Evolutionary conservation across 805 yeast genomes (phyloP).

Genomic region (Myxozyma mucilagina): DNA sequence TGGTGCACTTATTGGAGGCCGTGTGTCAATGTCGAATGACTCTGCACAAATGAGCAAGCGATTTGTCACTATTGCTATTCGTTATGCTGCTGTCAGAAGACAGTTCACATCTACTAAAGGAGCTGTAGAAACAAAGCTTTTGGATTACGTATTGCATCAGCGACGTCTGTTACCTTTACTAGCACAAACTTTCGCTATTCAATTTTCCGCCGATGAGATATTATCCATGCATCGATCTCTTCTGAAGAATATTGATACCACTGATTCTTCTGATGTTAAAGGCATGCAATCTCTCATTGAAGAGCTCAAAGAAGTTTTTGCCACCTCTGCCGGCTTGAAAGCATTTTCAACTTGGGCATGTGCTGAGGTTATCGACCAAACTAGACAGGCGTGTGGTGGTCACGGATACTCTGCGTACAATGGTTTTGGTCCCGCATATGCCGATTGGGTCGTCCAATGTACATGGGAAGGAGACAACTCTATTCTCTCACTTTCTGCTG

Average conservation of each 20-base stretch:
- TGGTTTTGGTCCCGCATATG: slow-evolving; percentile 84
- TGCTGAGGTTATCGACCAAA: slow-evolving; percentile 77
- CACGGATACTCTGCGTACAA: slow-evolving; percentile 94
- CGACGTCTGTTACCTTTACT: slow-evolving; percentile 81
- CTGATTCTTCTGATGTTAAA: slow-evolving; percentile 47
- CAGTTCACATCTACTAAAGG: slow-evolving; percentile 63
- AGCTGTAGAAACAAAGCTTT: slow-evolving; percentile 65
- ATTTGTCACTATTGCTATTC: slow-evolving; percentile 76
- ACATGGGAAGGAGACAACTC: slow-evolving; percentile 99
- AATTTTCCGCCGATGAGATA: slow-evolving; percentile 67
- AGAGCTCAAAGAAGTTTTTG: slow-evolving; percentile 69
- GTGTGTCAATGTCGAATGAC: slow-evolving; percentile 87
- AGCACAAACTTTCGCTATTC: slow-evolving; percentile 74
- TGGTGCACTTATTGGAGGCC: slow-evolving; percentile 82
- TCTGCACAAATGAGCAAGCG: slow-evolving; percentile 79
- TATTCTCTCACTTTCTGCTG: slow-evolving; percentile 78
- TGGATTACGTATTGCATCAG: slow-evolving; percentile 88
- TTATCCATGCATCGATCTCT: slow-evolving; percentile 53
- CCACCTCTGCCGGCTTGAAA: slow-evolving; percentile 82
- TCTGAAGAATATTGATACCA: slow-evolving; percentile 50
- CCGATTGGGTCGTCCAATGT: slow-evolving; percentile 96
- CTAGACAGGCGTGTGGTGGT: slow-evolving; percentile 94
- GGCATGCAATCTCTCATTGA: slow-evolving; percentile 55
- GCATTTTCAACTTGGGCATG: slow-evolving; percentile 88
- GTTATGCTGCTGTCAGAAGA: slow-evolving; percentile 87